Conservation (phyloP, 305 asterid species). For the Withania somnifera region DNA sequence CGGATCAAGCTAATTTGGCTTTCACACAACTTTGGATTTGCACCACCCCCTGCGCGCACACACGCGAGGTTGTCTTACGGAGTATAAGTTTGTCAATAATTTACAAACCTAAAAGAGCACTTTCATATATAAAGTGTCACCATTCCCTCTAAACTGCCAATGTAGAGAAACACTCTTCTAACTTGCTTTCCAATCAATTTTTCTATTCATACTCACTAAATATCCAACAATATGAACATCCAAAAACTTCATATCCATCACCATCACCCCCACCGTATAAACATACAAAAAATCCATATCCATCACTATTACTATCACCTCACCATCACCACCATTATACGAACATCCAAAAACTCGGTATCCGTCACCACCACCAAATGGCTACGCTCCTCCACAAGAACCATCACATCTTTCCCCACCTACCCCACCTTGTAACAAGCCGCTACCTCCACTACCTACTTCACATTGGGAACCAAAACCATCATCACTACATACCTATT, state of each 20-base stretch:
- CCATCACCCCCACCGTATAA: slow-evolving; percentile 21
- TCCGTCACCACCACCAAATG: neutral
- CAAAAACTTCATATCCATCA: slow-evolving; percentile 7
- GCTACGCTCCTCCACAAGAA: neutral
- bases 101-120: too few species aligned
- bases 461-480: slow-evolving; percentile 10
- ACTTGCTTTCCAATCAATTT: too few species aligned
- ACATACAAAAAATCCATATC: slow-evolving; percentile 2
- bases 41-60: too few species aligned
- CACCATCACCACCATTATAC: slow-evolving; percentile 28
- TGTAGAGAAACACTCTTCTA: too few species aligned
- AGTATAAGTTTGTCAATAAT: too few species aligned
- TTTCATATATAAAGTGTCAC: too few species aligned
- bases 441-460: slow-evolving; percentile 12
- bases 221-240: slow-evolving; percentile 16
- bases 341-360: slow-evolving; percentile 7
- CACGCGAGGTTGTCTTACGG: too few species aligned
- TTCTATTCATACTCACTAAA: too few species aligned
- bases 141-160: too few species aligned
- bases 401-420: slow-evolving; percentile 9
- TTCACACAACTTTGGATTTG: too few species aligned
- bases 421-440: neutral
- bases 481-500: neutral
- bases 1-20: too few species aligned
- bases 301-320: slow-evolving; percentile 24